Conservation (phyloP, 225 moss, liverwort and hornwort species). For the Asterella californica region DNA sequence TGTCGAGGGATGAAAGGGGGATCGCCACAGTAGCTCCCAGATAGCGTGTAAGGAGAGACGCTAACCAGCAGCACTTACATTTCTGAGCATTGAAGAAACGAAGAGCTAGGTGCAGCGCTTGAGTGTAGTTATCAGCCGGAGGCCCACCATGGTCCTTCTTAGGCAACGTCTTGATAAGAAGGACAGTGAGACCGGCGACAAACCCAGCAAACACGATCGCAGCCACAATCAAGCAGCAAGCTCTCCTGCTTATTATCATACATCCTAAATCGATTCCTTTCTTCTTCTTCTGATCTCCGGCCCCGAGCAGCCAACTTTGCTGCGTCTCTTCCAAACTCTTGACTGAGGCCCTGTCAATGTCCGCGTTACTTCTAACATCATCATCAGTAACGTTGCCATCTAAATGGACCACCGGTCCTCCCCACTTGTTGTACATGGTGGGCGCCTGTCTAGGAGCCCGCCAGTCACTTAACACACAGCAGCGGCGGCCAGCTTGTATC, state of each 20-base stretch:
- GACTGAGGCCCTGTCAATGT: slow-evolving; percentile 81
- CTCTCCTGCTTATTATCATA: slow-evolving; percentile 65
- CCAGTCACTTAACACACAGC: background rate
- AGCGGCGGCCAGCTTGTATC: background rate
- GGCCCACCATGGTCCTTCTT: slow-evolving; percentile 48
- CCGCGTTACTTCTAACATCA: slow-evolving; percentile 51
- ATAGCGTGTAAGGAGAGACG: background rate
- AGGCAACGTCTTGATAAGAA: slow-evolving; percentile 64
- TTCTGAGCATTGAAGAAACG: slow-evolving; percentile 91
- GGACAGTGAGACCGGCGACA: slow-evolving; percentile 58
- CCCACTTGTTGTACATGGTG: slow-evolving; percentile 82
- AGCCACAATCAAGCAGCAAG: slow-evolving; percentile 58
- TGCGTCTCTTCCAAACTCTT: slow-evolving; percentile 92
- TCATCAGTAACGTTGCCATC: slow-evolving; percentile 70
- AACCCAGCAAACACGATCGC: slow-evolving; percentile 54
- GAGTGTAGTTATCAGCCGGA: slow-evolving; percentile 75
- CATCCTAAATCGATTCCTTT: slow-evolving; percentile 88
- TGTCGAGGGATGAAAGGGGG: background rate
- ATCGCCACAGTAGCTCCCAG: background rate
- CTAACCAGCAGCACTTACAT: slow-evolving; percentile 55
- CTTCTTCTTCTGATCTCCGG: slow-evolving; percentile 63
- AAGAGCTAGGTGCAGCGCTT: slow-evolving; percentile 69
- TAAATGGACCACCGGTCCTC: slow-evolving; percentile 60
- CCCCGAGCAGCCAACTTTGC: slow-evolving; percentile 87
- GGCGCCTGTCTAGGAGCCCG: slow-evolving; percentile 1